phyloP scores from a whole-genome alignment of 768 basidiomycete genomes.

The Pulveroboletus ravenelii region DNA sequence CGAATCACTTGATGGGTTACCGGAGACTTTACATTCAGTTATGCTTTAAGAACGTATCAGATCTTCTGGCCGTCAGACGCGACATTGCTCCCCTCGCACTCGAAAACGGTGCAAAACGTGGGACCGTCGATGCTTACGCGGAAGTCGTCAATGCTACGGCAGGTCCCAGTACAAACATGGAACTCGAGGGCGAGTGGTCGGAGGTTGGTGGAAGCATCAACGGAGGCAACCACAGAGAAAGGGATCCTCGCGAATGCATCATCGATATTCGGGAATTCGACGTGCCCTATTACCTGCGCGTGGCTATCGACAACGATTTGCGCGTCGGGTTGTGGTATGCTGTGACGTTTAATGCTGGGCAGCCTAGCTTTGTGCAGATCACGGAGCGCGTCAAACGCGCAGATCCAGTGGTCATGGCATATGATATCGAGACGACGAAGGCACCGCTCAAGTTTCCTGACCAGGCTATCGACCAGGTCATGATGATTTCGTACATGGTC shows the following conservation, averaged over 20 bases:
- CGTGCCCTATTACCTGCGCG: constrained; percentile 94
- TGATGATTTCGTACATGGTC: constrained; percentile 99
- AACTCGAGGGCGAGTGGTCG: constrained; percentile 61
- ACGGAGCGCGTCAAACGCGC: constrained; percentile 92
- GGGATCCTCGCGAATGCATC: constrained; percentile 87
- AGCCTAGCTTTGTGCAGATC: constrained; percentile 67
- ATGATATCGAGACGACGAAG: constrained; percentile 98
- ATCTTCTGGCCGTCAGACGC: constrained; percentile 80
- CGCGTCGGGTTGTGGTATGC: constrained; percentile 98
- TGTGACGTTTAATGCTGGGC: constrained; percentile 77
- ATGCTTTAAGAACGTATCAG: constrained; percentile 88
- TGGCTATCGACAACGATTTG: constrained; percentile 98
- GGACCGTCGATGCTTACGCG: constrained; percentile 95
- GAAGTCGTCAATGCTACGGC: constrained; percentile 87
- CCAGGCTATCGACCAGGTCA: constrained; percentile 92
- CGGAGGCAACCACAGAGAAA: constrained; percentile 46
- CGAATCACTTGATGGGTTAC: constrained; percentile 97
- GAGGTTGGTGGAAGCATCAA: constrained; percentile 40
- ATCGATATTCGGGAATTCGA: constrained; percentile 96
- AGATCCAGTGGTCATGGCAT: constrained; percentile 98
- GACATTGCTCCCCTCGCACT: constrained; percentile 88
- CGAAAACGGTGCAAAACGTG: constrained; percentile 86
- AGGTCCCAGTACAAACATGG: constrained; percentile 59
- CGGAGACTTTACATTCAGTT: constrained; percentile 84
- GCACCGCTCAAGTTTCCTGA: constrained; percentile 99